phyloP scores from a whole-genome alignment of 805 yeast genomes.

The Candida oleophila region DNA sequence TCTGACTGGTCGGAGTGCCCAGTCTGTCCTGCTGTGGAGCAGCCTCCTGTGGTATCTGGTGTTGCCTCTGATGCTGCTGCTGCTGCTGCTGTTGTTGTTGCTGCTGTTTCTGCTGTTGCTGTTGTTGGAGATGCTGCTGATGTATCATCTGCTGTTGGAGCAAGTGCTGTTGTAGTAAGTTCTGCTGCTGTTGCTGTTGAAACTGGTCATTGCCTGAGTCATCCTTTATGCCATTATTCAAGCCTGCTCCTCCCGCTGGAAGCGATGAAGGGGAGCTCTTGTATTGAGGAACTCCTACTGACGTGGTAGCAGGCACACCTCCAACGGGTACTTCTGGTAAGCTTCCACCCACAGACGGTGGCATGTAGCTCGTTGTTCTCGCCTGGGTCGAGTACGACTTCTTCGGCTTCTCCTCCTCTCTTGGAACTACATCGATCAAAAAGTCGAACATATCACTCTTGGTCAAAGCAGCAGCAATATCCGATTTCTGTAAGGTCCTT shows the following conservation, averaged over 20 bases:
- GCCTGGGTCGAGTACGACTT: conserved; percentile 23
- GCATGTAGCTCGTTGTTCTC: conserved; percentile 18
- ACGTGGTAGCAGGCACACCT: background rate
- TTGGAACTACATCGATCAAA: conserved; percentile 91
- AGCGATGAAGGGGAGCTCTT: background rate
- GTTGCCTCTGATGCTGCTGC: conserved; percentile 4
- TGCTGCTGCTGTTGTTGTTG: conserved; percentile 9
- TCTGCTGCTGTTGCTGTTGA: conserved; percentile 11
- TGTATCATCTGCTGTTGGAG: conserved; percentile 19
- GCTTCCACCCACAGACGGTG: conserved; percentile 6
- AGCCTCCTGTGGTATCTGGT: background rate
- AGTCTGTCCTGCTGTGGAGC: background rate
- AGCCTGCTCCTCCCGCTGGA: background rate
- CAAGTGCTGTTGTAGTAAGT: conserved; percentile 11
- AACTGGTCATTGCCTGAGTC: conserved; percentile 4
- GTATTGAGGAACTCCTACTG: background rate
- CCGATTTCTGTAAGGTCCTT: conserved; percentile 89
- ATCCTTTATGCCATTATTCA: conserved; percentile 4
- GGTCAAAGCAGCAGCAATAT: conserved; percentile 92
- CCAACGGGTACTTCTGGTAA: background rate
- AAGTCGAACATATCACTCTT: conserved; percentile 97
- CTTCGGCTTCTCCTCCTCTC: conserved; percentile 73
- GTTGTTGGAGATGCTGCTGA: conserved; percentile 14
- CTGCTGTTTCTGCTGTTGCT: conserved; percentile 7
- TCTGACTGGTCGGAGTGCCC: background rate